Percentiles rank a stretch among this genome's conserved stretches.
Conservation (phyloP, 495 filamentous ascomycete species). For the Podospora anserina region DNA sequence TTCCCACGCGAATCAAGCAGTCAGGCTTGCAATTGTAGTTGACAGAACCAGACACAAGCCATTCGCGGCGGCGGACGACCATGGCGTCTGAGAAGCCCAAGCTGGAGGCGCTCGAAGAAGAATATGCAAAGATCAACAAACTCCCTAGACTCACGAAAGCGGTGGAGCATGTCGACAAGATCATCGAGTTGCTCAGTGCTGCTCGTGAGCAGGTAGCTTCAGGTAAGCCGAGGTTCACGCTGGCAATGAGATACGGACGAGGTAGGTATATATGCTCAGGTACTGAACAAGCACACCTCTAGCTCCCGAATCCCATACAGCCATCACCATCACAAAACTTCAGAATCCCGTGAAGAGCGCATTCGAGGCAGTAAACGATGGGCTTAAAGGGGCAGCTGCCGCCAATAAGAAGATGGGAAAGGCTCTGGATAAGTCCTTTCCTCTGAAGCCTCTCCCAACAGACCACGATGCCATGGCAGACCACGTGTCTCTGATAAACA, state of each 20-base stretch:
- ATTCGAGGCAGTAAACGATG: conserved; percentile 73
- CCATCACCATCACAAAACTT: conserved; percentile 72
- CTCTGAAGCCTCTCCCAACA: conserved; percentile 70
- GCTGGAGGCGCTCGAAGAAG: conserved; percentile 56
- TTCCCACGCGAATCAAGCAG: not conserved
- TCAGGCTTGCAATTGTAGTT: not conserved
- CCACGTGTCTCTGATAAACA: conserved; percentile 74
- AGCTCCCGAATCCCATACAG: conserved; percentile 63
- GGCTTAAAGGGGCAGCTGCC: conserved; percentile 74
- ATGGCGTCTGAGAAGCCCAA: conserved; percentile 20
- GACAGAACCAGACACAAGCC: not conserved
- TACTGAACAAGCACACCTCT: not conserved
- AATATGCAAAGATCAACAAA: conserved; percentile 66
- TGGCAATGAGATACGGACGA: not conserved
- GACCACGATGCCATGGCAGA: conserved; percentile 79
- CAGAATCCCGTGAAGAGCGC: conserved; percentile 76
- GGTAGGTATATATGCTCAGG: not conserved
- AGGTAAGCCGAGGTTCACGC: conserved; percentile 43
- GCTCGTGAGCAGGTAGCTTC: conserved; percentile 67
- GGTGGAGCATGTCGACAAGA: conserved; percentile 72
- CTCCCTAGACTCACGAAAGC: conserved; percentile 67
- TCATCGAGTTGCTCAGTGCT: conserved; percentile 69
- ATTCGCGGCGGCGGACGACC: not conserved
- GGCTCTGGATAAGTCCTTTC: conserved; percentile 78
- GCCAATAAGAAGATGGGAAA: conserved; percentile 78